Evolutionary conservation across 192 early-diverging fungal species (phyloP).

Genomic region (Coemansia sp.): DNA sequence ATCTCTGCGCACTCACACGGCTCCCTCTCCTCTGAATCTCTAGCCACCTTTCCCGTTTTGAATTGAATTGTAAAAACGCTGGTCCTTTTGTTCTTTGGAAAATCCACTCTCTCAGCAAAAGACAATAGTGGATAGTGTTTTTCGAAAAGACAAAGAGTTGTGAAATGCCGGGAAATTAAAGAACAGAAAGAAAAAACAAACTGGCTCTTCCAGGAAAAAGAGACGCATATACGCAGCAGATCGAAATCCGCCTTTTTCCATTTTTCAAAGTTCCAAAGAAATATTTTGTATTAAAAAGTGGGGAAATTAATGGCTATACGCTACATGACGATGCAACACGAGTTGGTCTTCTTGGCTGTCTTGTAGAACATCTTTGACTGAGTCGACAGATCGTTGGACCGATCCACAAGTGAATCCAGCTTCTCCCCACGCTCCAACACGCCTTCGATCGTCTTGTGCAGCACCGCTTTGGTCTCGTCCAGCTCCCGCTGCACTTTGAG

Average conservation of each 20-base stretch:
- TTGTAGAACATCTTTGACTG: conserved; percentile 97
- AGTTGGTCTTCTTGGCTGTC: conserved; percentile 82
- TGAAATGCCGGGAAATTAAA: conserved; percentile 3
- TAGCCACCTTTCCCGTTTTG: neutral
- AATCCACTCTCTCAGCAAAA: neutral
- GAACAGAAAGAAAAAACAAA: conserved; percentile 4
- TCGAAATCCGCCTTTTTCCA: conserved; percentile 1
- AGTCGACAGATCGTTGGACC: conserved; percentile 79
- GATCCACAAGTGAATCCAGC: conserved; percentile 82
- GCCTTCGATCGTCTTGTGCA: conserved; percentile 94
- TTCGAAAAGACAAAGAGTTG: neutral
- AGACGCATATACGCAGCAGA: neutral
- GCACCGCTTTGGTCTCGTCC: conserved; percentile 93
- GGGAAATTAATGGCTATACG: conserved; percentile 1
- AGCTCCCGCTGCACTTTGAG: conserved; percentile 93
- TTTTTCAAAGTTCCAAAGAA: neutral
- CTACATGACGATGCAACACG: neutral
- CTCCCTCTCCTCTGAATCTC: neutral
- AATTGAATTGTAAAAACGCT: neutral
- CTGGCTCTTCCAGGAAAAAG: neutral
- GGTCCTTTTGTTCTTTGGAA: conserved; percentile 3
- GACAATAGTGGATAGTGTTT: neutral
- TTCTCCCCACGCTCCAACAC: conserved; percentile 87
- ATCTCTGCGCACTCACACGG: neutral
- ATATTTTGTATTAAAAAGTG: neutral